Evolutionary conservation across 768 basidiomycete species (phyloP).

Genomic region (Serendipita sp.): DNA sequence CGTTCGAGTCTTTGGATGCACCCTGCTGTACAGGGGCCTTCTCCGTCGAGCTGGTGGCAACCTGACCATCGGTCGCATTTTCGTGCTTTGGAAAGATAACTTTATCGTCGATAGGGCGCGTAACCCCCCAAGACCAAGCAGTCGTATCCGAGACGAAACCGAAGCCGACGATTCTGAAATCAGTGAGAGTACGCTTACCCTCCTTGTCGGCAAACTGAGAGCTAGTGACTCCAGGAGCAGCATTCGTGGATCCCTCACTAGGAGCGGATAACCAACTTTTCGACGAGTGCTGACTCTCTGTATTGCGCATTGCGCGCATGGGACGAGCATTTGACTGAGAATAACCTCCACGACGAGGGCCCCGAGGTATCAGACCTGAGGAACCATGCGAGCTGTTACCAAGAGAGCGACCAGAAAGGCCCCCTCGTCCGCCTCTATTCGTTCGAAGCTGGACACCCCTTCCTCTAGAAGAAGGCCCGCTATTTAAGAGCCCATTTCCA

Average conservation of each 20-base stretch:
- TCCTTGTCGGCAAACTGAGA: slow-evolving; percentile 33
- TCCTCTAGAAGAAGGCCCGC: neutral
- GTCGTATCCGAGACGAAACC: slow-evolving; percentile 15
- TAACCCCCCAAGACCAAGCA: slow-evolving; percentile 68
- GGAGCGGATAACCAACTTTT: no score
- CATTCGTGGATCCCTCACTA: no score
- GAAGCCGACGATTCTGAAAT: slow-evolving; percentile 92
- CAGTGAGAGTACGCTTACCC: slow-evolving; percentile 82
- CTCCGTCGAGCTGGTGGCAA: neutral
- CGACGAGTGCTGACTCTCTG: no score
- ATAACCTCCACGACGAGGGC: neutral
- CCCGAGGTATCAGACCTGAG: neutral
- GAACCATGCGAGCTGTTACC: neutral
- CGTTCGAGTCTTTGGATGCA: neutral
- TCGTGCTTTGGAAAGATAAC: neutral
- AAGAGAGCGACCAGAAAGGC: neutral
- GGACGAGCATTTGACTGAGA: neutral
- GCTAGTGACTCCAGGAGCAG: neutral
- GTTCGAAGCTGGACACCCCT: neutral
- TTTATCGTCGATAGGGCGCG: slow-evolving; percentile 9
- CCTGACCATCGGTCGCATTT: neutral
- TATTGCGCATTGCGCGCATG: neutral
- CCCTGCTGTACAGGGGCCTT: neutral
- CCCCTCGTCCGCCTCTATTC: neutral
- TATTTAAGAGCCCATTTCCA: neutral